Base-by-base conservation (phyloP, 2,329 filamentous ascomycete genomes). In the Botryotinia calthae region DNA sequence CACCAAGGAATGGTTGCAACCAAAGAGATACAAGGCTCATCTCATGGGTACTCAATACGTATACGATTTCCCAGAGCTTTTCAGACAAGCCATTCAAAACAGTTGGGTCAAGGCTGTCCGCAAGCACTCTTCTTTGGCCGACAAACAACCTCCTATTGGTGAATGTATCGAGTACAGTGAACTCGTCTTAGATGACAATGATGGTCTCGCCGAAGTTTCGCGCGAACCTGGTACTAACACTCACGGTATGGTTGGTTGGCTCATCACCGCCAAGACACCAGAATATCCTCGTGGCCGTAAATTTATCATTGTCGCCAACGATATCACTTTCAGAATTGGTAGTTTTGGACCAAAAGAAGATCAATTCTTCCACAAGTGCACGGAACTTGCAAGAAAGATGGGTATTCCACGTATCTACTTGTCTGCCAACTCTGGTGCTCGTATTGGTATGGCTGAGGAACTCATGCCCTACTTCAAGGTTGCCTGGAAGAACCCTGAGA, bases 11-110 rank as follows among this genome's bases (percentile, higher is more conserved):
- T 97, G 95, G 87, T 88, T 99, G 74, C 96, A 99, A 85, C 96
- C 96, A 75, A 98, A 98, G 90, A 91, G 96, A 79, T 98, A 99
- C 90, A 98, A 97, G 91, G 96, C 96, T 78, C 96, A 99, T 82
- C 86, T 98, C 75, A 98, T 99, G 95, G 96, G 96, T 76, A 99
- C 96, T 42, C 96, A 99, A 84, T 99, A 98, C 82, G 96, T 98
- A 71, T 99, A 99, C 82, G 96, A 99, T 84, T 99, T 99, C 91
- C 96, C 96, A 44, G 96, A 99, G 87, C 90, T 99, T 66, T 99
- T 99, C 92, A 90, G 96, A 81, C 96, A 98, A 84, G 94, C 96
- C 62, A 94, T 97, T 81, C 94, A 98, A 86, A 98, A 98, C 87
- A 93, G 89, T 84, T 99, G 96, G 96, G 85, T 86, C 80, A 91